Base-by-base conservation (phyloP, 495 filamentous ascomycete species). In the Sordaria brevicollis region DNA sequence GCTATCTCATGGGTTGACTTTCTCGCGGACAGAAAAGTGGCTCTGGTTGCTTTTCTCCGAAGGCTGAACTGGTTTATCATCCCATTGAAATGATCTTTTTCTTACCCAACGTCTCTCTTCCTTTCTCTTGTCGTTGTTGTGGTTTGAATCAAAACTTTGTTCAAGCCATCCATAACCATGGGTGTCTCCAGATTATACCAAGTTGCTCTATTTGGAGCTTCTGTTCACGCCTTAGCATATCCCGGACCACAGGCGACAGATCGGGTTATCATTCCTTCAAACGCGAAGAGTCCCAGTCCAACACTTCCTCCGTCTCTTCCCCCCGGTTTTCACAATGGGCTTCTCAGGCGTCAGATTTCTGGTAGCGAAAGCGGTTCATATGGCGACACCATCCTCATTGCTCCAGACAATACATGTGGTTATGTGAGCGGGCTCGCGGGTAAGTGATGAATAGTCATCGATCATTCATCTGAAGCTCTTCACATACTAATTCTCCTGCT, bases 351-450 rank as follows among this genome's bases (percentile, higher is more conserved):
- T 13, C 71, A 73, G 70, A 13, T 57, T 57, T 57, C 49, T 25
- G 49, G 21, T 21, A 57, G 49, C 49, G 49, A 10, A 57, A 71
- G 72, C 49, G 49, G 62, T 15, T 39, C 8, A 31, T 71, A 69
- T 33, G 74, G 66, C 7, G 69, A 76, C 35, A 81, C 76, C 3
- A 78, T 82, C 36, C 76, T 84, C 17, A 68, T 82, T 43, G 83
- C 79, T 15, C 80, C 82, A 8, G 83, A 86, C 69, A 82, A 83
- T 73, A 83, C 80, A 0, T 86, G 84, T 69, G 84, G 84, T 71
- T 86, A 76, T 68, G 69, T 86, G 29, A 71, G 72, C 37, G 83
- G 78, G 31, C 75, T 74, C 65, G 66, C 74, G 31, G 78, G 81
- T 78, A 71, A 54, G 74, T 67, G 11, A 31, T 31, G 25, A 57